These are phyloP conservation scores for Seminavis robusta DNA, from an alignment of 108 stramenopile genomes.

Conservation along the genomic window DNA sequence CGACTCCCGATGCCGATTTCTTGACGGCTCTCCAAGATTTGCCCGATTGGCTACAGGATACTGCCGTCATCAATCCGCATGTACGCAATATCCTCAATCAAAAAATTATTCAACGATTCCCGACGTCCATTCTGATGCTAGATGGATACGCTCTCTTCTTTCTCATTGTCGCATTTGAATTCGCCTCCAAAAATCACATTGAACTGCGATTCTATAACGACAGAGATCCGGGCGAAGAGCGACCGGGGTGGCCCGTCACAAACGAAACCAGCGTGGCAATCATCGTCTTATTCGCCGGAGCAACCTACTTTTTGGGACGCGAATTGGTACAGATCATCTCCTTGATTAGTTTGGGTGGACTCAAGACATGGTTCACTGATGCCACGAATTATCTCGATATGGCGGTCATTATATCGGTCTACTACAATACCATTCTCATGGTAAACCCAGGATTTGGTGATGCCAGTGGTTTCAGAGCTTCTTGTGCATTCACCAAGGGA, in stretches of 20 bases:
- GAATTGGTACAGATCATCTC: conserved; percentile 63
- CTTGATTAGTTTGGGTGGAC: conserved; percentile 44
- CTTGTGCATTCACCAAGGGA: conserved; percentile 69
- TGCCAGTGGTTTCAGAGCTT: conserved; percentile 52
- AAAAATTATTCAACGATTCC: conserved; percentile 78
- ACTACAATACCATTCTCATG: conserved; percentile 68
- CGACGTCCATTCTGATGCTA: conserved; percentile 71
- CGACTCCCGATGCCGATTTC: conserved; percentile 65
- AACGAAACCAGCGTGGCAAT: conserved; percentile 14
- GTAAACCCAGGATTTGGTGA: conserved; percentile 5
- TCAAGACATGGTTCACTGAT: conserved; percentile 64
- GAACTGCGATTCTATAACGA: conserved; percentile 35
- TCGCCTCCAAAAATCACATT: conserved; percentile 59
- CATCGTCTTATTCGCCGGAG: conserved; percentile 49
- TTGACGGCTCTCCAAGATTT: conserved; percentile 74
- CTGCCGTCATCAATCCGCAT: conserved; percentile 71
- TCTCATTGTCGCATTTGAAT: conserved; percentile 69
- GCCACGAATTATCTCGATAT: conserved; percentile 80
- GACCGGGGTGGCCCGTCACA: conserved; percentile 17
- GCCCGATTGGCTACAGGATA: conserved; percentile 78
- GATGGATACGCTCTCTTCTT: conserved; percentile 64
- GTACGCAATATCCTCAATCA: conserved; percentile 77
- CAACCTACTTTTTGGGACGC: conserved; percentile 63
- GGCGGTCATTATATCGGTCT: conserved; percentile 61
- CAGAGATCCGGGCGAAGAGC: conserved; percentile 5